phyloP scores from a whole-genome alignment of 2,329 filamentous ascomycete genomes.

The Calonectria pteridis region DNA sequence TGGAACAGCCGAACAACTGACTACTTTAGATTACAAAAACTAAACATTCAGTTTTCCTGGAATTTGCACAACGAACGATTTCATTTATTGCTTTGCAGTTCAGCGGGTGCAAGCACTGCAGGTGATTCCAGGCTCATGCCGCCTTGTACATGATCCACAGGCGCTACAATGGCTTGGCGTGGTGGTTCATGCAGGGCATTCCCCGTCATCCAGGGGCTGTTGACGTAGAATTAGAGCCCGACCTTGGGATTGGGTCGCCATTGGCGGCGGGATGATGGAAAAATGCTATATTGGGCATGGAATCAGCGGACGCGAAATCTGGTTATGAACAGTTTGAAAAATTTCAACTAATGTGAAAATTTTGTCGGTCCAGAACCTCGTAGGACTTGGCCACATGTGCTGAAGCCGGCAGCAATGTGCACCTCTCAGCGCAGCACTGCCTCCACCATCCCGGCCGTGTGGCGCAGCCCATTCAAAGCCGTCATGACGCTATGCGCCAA shows the following conservation, averaged over 20 bases:
- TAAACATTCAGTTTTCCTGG: not conserved
- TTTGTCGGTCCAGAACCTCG: too few species aligned
- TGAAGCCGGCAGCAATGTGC: not conserved
- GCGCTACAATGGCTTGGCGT: not conserved
- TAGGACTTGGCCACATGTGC: not conserved
- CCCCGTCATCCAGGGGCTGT: not conserved
- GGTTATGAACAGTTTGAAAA: not conserved
- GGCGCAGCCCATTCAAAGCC: slow-evolving; percentile 16
- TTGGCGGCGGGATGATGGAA: not conserved
- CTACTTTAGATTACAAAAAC: not conserved
- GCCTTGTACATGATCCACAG: not conserved
- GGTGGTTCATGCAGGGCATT: not conserved
- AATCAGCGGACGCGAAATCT: not conserved
- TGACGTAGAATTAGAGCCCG: not conserved
- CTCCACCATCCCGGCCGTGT: slow-evolving; percentile 8
- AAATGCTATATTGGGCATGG: not conserved
- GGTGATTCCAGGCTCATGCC: not conserved
- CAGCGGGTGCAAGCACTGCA: not conserved
- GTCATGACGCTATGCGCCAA: slow-evolving; percentile 23
- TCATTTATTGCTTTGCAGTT: not conserved
- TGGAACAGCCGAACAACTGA: not conserved
- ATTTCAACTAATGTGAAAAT: not conserved
- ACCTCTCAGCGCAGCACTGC: slow-evolving; percentile 9
- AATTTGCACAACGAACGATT: not conserved
- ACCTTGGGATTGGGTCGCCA: not conserved